These are phyloP conservation scores for Paspalum vaginatum DNA, from an alignment of 176 grass and related monocot species.

Conservation along the genomic window DNA sequence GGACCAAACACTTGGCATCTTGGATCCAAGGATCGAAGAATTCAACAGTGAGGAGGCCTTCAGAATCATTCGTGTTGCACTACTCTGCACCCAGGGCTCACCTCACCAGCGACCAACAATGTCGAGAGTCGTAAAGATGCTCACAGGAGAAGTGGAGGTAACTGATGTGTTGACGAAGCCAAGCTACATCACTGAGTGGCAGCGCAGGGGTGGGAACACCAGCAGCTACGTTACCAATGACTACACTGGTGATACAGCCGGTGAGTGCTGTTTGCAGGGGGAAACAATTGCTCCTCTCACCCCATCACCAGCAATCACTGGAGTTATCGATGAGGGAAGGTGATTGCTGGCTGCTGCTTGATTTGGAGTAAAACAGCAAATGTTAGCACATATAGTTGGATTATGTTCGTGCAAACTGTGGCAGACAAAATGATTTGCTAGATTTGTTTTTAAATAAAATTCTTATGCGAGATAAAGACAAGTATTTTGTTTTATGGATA, in stretches of 20 bases:
- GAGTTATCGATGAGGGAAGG: neutral
- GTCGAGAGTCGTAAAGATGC: conserved; percentile 53
- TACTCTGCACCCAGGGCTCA: conserved; percentile 57
- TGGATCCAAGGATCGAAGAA: neutral
- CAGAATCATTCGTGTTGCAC: conserved; percentile 44
- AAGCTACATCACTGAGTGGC: conserved; percentile 59
- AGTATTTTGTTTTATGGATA: neutral
- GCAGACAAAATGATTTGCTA: too few relatives aligned
- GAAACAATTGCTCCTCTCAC: neutral
- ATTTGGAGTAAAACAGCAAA: neutral
- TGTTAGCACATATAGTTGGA: neutral
- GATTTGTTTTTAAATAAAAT: too few relatives aligned
- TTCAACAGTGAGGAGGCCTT: conserved; percentile 33
- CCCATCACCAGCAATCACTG: neutral
- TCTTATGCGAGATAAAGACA: too few relatives aligned
- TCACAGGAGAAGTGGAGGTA: conserved; percentile 43
- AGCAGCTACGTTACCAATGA: neutral
- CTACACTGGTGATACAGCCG: neutral
- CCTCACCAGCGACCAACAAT: conserved; percentile 50
- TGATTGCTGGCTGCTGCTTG: neutral
- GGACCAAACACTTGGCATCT: neutral
- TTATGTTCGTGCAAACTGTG: neutral
- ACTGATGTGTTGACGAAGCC: conserved; percentile 42
- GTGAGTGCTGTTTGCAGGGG: neutral
- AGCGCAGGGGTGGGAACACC: conserved; percentile 41